Conservation (phyloP, 352 stramenopile genomes). For the Pythium myriotylum region DNA sequence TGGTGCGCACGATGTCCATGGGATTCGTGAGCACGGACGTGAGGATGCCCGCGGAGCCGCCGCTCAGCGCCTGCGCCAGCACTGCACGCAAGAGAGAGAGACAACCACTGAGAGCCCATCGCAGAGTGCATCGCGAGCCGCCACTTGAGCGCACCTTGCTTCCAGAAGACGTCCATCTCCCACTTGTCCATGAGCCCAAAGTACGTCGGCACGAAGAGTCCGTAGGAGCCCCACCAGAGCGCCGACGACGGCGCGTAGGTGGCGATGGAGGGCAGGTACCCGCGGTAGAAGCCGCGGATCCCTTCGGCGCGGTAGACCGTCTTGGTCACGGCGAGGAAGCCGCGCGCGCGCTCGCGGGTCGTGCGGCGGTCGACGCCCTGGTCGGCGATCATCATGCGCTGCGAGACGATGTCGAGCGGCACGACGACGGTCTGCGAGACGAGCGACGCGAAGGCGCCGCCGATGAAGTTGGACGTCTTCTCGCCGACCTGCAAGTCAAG, state of each 20-base stretch:
- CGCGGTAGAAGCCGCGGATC: constrained; percentile 79
- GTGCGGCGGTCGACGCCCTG: constrained; percentile 67
- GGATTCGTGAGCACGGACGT: constrained; percentile 84
- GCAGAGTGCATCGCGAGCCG: background rate
- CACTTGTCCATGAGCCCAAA: constrained; percentile 61
- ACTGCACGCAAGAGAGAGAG: constrained; percentile 42
- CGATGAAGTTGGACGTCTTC: constrained; percentile 77
- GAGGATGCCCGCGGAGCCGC: constrained; percentile 75
- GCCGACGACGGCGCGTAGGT: constrained; percentile 86
- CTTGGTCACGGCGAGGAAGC: constrained; percentile 65
- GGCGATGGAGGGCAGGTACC: constrained; percentile 83
- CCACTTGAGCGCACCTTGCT: constrained; percentile 56
- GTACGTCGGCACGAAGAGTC: constrained; percentile 75
- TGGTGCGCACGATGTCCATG: constrained; percentile 89
- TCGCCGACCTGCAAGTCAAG: constrained; percentile 29
- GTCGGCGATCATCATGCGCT: constrained; percentile 88
- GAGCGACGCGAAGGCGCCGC: constrained; percentile 74
- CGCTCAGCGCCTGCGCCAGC: constrained; percentile 74
- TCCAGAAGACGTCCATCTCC: constrained; percentile 73
- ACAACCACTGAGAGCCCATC: background rate
- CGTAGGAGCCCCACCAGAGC: constrained; percentile 90
- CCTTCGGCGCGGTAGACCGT: constrained; percentile 67
- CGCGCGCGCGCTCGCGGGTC: constrained; percentile 56
- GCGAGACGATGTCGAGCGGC: constrained; percentile 87
- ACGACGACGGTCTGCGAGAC: constrained; percentile 88